Evolutionary conservation across 2,329 filamentous ascomycete species (phyloP).

Genomic region (Ophiostoma angusticollis): DNA sequence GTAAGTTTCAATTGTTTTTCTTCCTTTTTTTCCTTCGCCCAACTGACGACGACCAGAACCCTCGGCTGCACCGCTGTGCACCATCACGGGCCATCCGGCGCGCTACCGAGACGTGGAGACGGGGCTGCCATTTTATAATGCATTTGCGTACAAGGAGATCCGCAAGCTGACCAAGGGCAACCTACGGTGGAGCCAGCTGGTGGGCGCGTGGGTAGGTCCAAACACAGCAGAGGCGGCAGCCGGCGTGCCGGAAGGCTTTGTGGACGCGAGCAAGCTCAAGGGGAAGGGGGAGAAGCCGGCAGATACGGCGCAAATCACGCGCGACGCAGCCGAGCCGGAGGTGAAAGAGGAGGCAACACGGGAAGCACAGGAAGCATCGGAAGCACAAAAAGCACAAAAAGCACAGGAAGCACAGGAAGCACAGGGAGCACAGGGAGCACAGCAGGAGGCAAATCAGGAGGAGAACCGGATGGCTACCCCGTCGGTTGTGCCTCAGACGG

Average conservation of each 20-base stretch:
- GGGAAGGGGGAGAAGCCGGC: constrained; percentile 7
- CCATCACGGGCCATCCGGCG: constrained; percentile 70
- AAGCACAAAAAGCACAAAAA: background rate
- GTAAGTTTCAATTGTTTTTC: constrained; percentile 25
- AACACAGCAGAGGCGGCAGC: constrained; percentile 46
- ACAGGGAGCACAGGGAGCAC: too few species aligned
- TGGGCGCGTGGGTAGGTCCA: constrained; percentile 72
- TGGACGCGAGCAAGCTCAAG: constrained; percentile 18
- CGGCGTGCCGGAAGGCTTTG: constrained; percentile 71
- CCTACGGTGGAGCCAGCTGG: constrained; percentile 68
- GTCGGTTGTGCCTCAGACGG: too few species aligned
- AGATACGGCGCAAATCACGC: constrained; percentile 5
- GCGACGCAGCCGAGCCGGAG: background rate
- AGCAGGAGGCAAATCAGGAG: too few species aligned
- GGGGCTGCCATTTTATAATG: constrained; percentile 67
- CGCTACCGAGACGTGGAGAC: constrained; percentile 78
- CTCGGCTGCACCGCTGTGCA: constrained; percentile 48
- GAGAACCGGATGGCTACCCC: too few species aligned
- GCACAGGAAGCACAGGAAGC: too few species aligned
- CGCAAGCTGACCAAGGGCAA: constrained; percentile 59
- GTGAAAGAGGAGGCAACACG: background rate
- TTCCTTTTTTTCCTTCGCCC: background rate
- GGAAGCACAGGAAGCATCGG: background rate
- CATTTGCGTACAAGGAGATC: constrained; percentile 70
- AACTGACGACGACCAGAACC: constrained; percentile 28